Evolutionary conservation across 2,329 filamentous ascomycete genomes (phyloP).

Genomic region (Dendrostoma leiphaemia): DNA sequence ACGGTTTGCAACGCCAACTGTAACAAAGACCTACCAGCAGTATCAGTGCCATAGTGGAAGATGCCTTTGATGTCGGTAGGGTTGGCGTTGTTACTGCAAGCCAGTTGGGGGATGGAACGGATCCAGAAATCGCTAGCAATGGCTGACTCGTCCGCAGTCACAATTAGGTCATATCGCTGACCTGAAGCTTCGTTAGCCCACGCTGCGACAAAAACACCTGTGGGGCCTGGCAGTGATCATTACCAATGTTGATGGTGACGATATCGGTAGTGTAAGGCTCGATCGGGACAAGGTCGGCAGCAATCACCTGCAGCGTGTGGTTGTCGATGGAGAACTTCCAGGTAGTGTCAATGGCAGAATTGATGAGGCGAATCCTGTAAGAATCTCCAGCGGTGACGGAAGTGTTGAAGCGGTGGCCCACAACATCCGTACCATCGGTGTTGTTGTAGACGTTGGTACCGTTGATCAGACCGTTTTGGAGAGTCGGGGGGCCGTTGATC

Average conservation of each 20-base stretch:
- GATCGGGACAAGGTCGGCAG: constrained; percentile 56
- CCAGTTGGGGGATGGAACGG: constrained; percentile 18
- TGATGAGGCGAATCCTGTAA: constrained; percentile 46
- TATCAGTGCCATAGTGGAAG: constrained; percentile 25
- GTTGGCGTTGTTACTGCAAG: constrained; percentile 12
- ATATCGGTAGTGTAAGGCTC: constrained; percentile 48
- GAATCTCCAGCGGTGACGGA: constrained; percentile 34
- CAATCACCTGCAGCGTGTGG: constrained; percentile 57
- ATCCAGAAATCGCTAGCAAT: constrained; percentile 21
- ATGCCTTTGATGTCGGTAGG: constrained; percentile 22
- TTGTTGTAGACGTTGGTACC: constrained; percentile 4
- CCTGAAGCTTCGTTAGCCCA: too few species aligned
- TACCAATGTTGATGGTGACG: constrained; percentile 42
- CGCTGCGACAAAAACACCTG: too few species aligned
- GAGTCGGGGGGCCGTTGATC: constrained; percentile 28
- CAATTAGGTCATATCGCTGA: constrained; percentile 24
- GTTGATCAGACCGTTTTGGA: constrained; percentile 24
- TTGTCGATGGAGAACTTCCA: constrained; percentile 52
- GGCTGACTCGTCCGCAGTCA: constrained; percentile 7
- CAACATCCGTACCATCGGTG: constrained; percentile 29
- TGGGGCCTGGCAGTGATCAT: too few species aligned
- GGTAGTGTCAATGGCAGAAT: constrained; percentile 41
- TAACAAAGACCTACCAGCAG: too few species aligned
- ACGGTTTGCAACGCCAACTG: too few species aligned
- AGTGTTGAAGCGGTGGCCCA: constrained; percentile 25